Evolutionary conservation across 352 stramenopile genomes (phyloP).

Genomic region (Phytophthora macrochlamydospora): DNA sequence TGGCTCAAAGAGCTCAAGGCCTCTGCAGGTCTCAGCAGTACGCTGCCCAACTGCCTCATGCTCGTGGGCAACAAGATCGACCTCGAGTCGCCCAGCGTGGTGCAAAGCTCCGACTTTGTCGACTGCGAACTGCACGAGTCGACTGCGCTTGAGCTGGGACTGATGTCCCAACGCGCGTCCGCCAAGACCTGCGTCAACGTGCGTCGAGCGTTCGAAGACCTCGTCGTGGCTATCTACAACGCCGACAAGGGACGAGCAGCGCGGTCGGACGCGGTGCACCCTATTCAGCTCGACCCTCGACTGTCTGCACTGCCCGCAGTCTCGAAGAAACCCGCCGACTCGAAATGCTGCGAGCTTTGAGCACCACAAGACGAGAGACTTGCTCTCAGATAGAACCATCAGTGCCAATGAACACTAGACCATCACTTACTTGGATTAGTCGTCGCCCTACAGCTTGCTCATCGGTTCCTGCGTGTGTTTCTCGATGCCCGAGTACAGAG

Average conservation of each 20-base stretch:
- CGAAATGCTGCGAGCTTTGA: slow-evolving; percentile 29
- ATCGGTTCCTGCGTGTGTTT: slow-evolving; percentile 25
- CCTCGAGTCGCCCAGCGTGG: slow-evolving; percentile 29
- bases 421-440: no score
- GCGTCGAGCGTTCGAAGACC: slow-evolving; percentile 67
- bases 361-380: neutral
- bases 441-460: slow-evolving; percentile 43
- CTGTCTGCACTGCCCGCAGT: slow-evolving; percentile 4
- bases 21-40: slow-evolving; percentile 62
- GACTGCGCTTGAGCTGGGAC: slow-evolving; percentile 38
- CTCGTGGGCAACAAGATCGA: slow-evolving; percentile 86
- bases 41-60: slow-evolving; percentile 69
- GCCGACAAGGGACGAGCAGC: slow-evolving; percentile 53
- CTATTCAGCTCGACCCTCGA: slow-evolving; percentile 45
- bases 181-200: slow-evolving; percentile 77
- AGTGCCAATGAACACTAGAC: neutral
- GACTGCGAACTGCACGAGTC: slow-evolving; percentile 44
- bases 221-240: slow-evolving; percentile 77
- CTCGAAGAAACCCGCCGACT: slow-evolving; percentile 4
- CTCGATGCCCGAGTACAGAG: slow-evolving; percentile 70
- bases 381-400: neutral
- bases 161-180: slow-evolving; percentile 65
- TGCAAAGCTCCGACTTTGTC: slow-evolving; percentile 31
- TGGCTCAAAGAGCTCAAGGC: slow-evolving; percentile 82
- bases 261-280: slow-evolving; percentile 38